Evolutionary conservation across 1,139 yeast genomes (phyloP), one percentile per base, ranked within the genome.

Genomic region (Chernovozyma aurita): DNA sequence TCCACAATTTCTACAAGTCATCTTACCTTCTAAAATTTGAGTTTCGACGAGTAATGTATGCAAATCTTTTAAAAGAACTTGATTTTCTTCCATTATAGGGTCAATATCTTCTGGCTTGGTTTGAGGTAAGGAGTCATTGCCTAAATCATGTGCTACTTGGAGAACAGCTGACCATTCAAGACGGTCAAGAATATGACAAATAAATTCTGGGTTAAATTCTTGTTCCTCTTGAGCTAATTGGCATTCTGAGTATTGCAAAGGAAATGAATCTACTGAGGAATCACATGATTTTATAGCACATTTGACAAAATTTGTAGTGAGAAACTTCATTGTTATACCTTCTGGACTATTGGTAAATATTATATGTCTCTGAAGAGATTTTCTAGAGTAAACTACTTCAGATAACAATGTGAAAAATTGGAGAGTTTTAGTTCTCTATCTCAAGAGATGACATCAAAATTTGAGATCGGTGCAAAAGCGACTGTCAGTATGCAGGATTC

Each of bases 221-320:
- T 79, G 81, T 50, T 85, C 88, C 52, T 84, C 83, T 49, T 80
- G 84, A 14, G 76, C 81, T 35, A 92, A 65, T 48, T 83, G 76
- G 51, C 92, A 81, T 38, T 84, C 87, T 38, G 75, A 63, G 57
- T 74, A 90, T 44, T 71, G 68, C 40, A 92, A 71, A 2, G 99
- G 99, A 56, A 88, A 92, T 15, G 95, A 78, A 5, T 79, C 78
- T 22, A 78, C 74, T 8, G 92, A 75, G 21, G 79, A 65, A 40
- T 83, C 86, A 55, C 99, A 92, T 4, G 78, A 55, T 52, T 84
- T 81, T 43, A 88, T 85, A 0, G 97, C 92, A 61, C 99, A 92
- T 58, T 85, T 88, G 43, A 92, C 95, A 59, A 92, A 94, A 60
- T 94, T 92, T 30, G 97, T 86, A 24, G 98, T 90, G 30, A 92